Base-by-base conservation (phyloP, 2,329 filamentous ascomycete genomes). In the Ophiostoma triangulosporum region DNA sequence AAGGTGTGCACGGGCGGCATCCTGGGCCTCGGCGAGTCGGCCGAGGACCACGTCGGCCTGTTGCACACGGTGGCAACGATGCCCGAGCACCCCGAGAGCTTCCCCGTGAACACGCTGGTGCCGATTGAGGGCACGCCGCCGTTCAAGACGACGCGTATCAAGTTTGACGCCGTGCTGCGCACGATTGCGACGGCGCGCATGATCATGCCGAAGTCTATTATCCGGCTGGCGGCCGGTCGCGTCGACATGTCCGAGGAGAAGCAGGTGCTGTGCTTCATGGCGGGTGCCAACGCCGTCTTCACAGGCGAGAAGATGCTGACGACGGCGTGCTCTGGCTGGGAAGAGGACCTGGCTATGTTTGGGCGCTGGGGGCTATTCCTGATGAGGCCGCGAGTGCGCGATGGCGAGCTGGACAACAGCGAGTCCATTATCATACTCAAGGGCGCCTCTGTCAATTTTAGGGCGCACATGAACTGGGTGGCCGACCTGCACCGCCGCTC, bases 281-380 rank as follows among this genome's bases (percentile, higher is more conserved):
- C 88, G 0, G 89, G 89, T 14, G 89, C 89, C 1, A 95, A 95
- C 62, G 89, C 89, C n/a, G 84, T 95, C 32, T 95, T 95, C 65
- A 95, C 89, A 0, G 89, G 89, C 8, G 89, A 95, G 72, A 95
- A 91, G 75, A 59, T 95, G 89, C 67, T 95, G 69, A 95, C 89
- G 4, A 95, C 89, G 0, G 86, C 89, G 54, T 94, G 88, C 65
- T 90, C 88, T 60, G 87, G 88, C 29, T 95, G 87, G 86, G 88
- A 93, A 58, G 86, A 94, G 68, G 89, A 95, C 63, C 82, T 79
- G 58, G 81, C 72, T 40, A 87, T 95, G 81, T 94, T 95, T 69
- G 78, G 82, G 2, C 77, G 80, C 51, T 95, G 88, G 85, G 89
- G 89, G 0, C 70, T 93, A 55, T 75, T 79, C 63, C 86, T 88